Evolutionary conservation across 2,329 filamentous ascomycete species (phyloP).

Genomic region (Microascus cirrosus): DNA sequence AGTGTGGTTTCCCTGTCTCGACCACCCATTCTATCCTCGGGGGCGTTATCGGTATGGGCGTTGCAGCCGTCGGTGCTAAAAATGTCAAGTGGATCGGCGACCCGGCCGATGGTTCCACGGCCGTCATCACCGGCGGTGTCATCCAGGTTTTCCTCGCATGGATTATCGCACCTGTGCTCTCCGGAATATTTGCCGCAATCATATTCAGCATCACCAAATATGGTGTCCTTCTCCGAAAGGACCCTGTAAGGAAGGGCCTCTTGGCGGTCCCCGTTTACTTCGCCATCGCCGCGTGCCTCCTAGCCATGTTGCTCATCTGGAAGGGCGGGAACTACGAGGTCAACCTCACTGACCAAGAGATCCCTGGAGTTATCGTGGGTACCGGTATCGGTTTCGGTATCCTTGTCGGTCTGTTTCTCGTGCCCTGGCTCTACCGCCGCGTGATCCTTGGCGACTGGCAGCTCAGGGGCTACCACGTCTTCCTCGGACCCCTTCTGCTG

Average conservation of each 20-base stretch:
- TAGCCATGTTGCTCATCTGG: constrained; percentile 51
- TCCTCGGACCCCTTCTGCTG: constrained; percentile 41
- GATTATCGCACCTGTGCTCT: constrained; percentile 46
- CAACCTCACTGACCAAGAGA: constrained; percentile 32
- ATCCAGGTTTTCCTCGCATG: constrained; percentile 50
- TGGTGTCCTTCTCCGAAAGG: constrained; percentile 38
- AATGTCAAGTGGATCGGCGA: constrained; percentile 43
- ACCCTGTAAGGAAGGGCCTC: constrained; percentile 42
- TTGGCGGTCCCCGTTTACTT: constrained; percentile 45
- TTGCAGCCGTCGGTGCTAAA: constrained; percentile 38
- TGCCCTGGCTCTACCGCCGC: constrained; percentile 47
- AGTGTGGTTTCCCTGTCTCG: constrained; percentile 44
- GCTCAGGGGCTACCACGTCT: constrained; percentile 42
- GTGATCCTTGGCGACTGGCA: constrained; percentile 51
- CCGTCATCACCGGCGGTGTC: constrained; percentile 34
- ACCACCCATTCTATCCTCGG: constrained; percentile 52
- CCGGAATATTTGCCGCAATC: constrained; percentile 39
- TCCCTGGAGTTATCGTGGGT: constrained; percentile 42
- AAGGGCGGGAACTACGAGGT: constrained; percentile 35
- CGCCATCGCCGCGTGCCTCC: constrained; percentile 38
- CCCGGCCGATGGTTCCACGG: constrained; percentile 19
- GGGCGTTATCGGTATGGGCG: constrained; percentile 47
- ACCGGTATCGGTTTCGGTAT: constrained; percentile 36
- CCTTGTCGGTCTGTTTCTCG: constrained; percentile 39
- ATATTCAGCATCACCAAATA: constrained; percentile 48